Evolutionary conservation across 352 stramenopile genomes (phyloP).

Genomic region (Phytophthora podocarpi): DNA sequence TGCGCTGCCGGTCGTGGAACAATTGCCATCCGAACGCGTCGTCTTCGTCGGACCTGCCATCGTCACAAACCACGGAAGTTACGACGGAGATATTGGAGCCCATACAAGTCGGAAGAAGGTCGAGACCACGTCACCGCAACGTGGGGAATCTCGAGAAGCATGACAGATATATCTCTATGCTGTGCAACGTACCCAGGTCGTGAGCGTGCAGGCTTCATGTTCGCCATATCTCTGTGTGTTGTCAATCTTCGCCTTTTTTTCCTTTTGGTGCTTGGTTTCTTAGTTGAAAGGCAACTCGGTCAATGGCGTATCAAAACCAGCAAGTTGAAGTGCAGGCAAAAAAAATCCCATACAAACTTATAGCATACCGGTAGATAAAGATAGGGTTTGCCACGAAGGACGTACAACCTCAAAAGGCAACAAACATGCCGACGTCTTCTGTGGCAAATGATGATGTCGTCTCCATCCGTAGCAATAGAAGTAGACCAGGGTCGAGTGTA

Average conservation of each 20-base stretch:
- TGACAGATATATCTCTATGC: background rate
- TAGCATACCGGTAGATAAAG: no score
- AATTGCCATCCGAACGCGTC: conserved; percentile 63
- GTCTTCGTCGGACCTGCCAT: conserved; percentile 18
- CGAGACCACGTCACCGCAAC: background rate
- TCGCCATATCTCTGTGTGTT: conserved; percentile 12
- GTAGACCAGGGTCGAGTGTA: conserved; percentile 26
- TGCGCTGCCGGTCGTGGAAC: conserved; percentile 52
- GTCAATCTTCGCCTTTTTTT: conserved; percentile 17
- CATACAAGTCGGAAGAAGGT: conserved; percentile 5
- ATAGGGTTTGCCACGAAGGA: conserved; percentile 24
- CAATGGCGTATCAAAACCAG: conserved; percentile 33
- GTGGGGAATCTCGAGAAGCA: background rate
- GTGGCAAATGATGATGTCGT: background rate
- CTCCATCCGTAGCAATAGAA: conserved; percentile 12
- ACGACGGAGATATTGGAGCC: conserved; percentile 7
- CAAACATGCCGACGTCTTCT: conserved; percentile 13
- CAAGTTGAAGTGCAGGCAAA: conserved; percentile 39
- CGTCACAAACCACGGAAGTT: background rate
- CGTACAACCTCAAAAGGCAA: conserved; percentile 18
- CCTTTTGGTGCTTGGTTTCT: conserved; percentile 28
- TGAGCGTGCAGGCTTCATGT: conserved; percentile 3
- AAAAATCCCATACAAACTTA: conserved; percentile 12
- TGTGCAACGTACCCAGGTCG: conserved; percentile 28
- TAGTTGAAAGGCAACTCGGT: conserved; percentile 41